Conservation (phyloP, 1,284 basidiomycete species). For the Chalciporus piperatoides region DNA sequence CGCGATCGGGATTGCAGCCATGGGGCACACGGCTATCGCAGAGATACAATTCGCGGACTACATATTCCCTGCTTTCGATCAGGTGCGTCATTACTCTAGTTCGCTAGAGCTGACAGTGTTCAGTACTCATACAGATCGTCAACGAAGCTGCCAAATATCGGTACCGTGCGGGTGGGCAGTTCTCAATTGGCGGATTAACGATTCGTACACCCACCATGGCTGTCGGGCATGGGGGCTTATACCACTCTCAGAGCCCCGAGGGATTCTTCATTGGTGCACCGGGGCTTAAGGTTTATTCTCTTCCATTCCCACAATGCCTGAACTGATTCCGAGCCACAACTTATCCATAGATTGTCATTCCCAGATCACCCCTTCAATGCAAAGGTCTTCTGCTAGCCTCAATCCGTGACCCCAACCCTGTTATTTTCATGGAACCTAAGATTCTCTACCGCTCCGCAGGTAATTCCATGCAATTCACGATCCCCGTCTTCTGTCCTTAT, state of each 20-base stretch:
- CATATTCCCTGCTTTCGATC: conserved; percentile 90
- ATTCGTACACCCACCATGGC: conserved; percentile 87
- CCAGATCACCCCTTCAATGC: conserved; percentile 90
- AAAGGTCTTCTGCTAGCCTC: conserved; percentile 86
- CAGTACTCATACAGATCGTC: conserved; percentile 59
- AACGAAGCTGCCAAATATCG: conserved; percentile 95
- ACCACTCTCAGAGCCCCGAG: conserved; percentile 94
- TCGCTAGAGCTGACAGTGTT: background rate
- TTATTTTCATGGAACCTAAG: conserved; percentile 95
- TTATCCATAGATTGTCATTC: conserved; percentile 71
- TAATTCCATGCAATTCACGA: conserved; percentile 23
- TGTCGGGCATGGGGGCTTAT: conserved; percentile 90
- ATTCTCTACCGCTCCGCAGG: conserved; percentile 81
- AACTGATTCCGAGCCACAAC: background rate
- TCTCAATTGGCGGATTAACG: conserved; percentile 81
- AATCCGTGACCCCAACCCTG: conserved; percentile 90
- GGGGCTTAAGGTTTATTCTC: conserved; percentile 72
- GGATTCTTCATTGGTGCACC: conserved; percentile 91
- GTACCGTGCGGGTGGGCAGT: conserved; percentile 85
- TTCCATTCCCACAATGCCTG: background rate
- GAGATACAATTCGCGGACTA: conserved; percentile 91
- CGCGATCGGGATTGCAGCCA: conserved; percentile 86
- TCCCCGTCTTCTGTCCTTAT: conserved; percentile 12
- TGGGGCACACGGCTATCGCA: conserved; percentile 93
- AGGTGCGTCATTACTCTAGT: conserved; percentile 45